phyloP scores from a whole-genome alignment of 495 filamentous ascomycete genomes.

The Tuber indicum region DNA sequence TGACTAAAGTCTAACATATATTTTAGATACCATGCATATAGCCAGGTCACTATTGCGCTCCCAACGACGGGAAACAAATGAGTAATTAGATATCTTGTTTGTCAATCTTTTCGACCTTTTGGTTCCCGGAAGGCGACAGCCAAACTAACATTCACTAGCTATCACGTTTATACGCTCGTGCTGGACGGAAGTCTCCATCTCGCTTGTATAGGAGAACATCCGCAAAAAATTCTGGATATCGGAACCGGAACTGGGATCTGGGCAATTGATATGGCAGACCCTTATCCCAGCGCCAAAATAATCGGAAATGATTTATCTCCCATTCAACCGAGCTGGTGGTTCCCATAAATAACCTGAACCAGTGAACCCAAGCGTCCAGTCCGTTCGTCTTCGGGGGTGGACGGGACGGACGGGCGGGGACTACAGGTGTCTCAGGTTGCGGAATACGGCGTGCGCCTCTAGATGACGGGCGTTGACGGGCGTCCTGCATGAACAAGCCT shows the following conservation, averaged over 20 bases:
- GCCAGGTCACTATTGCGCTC: constrained; percentile 51
- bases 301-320: constrained; percentile 61
- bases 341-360: not conserved
- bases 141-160: constrained; percentile 20
- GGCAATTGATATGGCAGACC: constrained; percentile 52
- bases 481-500: no score
- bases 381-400: no score
- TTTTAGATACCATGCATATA: constrained; percentile 51
- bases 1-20: not conserved
- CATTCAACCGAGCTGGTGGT: constrained; percentile 46
- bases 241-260: constrained; percentile 57
- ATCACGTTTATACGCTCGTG: constrained; percentile 50
- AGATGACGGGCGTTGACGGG: no score
- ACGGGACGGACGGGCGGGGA: no score
- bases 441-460: no score
- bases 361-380: no score
- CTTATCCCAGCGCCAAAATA: constrained; percentile 46
- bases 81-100: constrained; percentile 48
- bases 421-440: no score
- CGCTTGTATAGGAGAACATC: constrained; percentile 53
- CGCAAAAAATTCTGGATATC: constrained; percentile 59
- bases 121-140: not conserved
- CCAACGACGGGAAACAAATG: constrained; percentile 53
- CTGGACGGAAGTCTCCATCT: constrained; percentile 55
- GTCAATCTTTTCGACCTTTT: constrained; percentile 41